Percentiles rank a stretch among this genome's conserved stretches.
phyloP scores from a whole-genome alignment of 2,329 filamentous ascomycete genomes.

The Calonectria pseudoreteaudii region DNA sequence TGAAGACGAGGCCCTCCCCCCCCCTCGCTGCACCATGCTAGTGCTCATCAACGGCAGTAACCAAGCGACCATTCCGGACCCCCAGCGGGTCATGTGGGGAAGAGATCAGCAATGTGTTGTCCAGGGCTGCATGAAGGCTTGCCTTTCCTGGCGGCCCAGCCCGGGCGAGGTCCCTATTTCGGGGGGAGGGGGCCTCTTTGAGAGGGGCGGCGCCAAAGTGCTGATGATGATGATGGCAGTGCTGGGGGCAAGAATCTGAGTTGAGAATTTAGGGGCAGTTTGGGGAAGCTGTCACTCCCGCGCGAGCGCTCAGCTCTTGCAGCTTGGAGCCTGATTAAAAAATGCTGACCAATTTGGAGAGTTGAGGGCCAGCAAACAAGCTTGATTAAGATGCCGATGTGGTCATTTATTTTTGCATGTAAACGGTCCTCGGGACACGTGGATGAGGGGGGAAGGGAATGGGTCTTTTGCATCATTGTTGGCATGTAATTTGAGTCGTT shows the following conservation, averaged over 20 bases:
- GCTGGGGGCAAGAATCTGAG: neutral
- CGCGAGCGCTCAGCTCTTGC: neutral
- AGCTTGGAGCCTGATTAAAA: neutral
- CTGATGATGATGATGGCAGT: neutral
- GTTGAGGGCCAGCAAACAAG: too few species aligned
- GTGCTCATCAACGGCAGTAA: neutral
- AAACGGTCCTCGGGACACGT: neutral
- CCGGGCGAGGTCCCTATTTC: neutral
- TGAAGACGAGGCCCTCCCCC: neutral
- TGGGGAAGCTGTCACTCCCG: neutral
- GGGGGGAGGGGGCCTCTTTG: neutral
- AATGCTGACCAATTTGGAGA: conserved; percentile 4
- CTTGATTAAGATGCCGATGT: neutral
- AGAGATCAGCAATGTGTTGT: conserved; percentile 1
- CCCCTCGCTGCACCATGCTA: neutral
- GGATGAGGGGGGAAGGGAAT: neutral
- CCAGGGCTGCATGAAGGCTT: neutral
- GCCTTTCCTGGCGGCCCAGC: neutral
- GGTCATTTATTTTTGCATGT: too few species aligned
- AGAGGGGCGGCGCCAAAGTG: neutral
- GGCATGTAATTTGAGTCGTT: too few species aligned
- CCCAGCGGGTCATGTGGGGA: neutral
- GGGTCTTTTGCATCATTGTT: neutral
- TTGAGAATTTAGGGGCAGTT: conserved; percentile 8
- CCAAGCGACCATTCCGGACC: neutral